phyloP scores from a whole-genome alignment of 805 yeast species.

The Nakazawaea peltata region DNA sequence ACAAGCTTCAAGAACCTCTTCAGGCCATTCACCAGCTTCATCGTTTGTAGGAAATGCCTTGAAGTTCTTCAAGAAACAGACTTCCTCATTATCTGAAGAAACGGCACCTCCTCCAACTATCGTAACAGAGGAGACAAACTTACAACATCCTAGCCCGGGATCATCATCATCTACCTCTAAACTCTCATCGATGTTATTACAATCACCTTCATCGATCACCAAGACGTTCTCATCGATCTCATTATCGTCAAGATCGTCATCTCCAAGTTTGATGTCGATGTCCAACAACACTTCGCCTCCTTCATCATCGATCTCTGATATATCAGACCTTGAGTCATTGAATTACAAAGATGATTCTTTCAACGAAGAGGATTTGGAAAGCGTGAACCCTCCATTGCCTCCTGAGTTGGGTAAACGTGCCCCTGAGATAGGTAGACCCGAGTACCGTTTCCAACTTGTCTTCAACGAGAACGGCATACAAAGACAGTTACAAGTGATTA shows the following conservation, averaged over 20 bases:
- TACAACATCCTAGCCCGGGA: slow-evolving; percentile 3
- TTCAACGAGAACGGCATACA: slow-evolving; percentile 33
- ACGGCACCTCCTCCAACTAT: background rate
- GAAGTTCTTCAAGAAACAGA: slow-evolving; percentile 7
- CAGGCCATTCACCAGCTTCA: background rate
- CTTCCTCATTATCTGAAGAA: too few relatives aligned
- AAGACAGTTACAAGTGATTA: slow-evolving; percentile 19
- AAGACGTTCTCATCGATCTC: slow-evolving; percentile 12
- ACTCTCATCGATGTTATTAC: too few relatives aligned
- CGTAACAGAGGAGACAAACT: background rate
- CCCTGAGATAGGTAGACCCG: slow-evolving; percentile 38
- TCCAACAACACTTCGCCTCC: slow-evolving; percentile 20
- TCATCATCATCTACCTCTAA: slow-evolving; percentile 16
- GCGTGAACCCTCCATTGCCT: slow-evolving; percentile 19
- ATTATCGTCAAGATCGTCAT: slow-evolving; percentile 20
- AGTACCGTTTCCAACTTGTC: slow-evolving; percentile 36
- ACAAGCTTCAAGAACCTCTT: background rate
- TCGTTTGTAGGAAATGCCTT: slow-evolving; percentile 7
- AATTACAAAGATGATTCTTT: slow-evolving; percentile 5
- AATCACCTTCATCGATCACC: too few relatives aligned
- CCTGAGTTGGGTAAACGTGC: slow-evolving; percentile 36
- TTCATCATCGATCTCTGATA: slow-evolving; percentile 15
- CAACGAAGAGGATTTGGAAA: slow-evolving; percentile 3
- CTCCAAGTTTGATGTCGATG: slow-evolving; percentile 19
- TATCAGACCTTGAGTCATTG: slow-evolving; percentile 12